Percentiles rank a stretch among this genome's conserved stretches.
Conservation (phyloP, 129 eudicot genomes). For the Escallonia herrerae region DNA sequence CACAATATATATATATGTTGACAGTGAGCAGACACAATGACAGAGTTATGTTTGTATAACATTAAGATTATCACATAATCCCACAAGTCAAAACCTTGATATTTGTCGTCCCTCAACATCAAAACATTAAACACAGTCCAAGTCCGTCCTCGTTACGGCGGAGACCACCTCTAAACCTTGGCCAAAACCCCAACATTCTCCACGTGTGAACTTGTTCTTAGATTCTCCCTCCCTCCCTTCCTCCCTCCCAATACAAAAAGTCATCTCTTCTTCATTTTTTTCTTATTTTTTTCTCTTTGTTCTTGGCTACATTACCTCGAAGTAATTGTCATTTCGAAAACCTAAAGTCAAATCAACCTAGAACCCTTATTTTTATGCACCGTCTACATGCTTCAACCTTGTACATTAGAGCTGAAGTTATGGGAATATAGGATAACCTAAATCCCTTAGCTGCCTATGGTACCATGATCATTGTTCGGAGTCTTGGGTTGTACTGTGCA, state of each 20-base stretch:
- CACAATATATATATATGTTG: too few species aligned
- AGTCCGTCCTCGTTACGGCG: constrained; percentile 24
- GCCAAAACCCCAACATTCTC: constrained; percentile 18
- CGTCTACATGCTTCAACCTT: not conserved
- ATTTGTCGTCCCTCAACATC: not conserved
- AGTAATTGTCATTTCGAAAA: constrained; percentile 7
- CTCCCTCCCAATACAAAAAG: too few species aligned
- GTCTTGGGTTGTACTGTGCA: not conserved
- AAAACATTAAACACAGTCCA: not conserved
- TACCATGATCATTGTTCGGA: not conserved
- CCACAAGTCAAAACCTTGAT: constrained; percentile 16
- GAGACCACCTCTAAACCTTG: constrained; percentile 1
- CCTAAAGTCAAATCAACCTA: constrained; percentile 11
- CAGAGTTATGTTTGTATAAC: too few species aligned
- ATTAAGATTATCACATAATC: not conserved
- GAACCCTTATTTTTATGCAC: not conserved
- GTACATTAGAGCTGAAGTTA: not conserved
- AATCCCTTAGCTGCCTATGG: too few species aligned
- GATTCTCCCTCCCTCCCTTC: not conserved
- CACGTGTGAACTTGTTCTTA: constrained; percentile 12
- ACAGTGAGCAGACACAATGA: too few species aligned
- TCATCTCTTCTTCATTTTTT: not conserved
- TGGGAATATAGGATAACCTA: not conserved
- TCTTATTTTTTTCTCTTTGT: not conserved
- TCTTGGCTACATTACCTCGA: not conserved